These are phyloP conservation scores for Gossypium stocksii DNA, from an alignment of 345 rosid species.

Conservation along the genomic window DNA sequence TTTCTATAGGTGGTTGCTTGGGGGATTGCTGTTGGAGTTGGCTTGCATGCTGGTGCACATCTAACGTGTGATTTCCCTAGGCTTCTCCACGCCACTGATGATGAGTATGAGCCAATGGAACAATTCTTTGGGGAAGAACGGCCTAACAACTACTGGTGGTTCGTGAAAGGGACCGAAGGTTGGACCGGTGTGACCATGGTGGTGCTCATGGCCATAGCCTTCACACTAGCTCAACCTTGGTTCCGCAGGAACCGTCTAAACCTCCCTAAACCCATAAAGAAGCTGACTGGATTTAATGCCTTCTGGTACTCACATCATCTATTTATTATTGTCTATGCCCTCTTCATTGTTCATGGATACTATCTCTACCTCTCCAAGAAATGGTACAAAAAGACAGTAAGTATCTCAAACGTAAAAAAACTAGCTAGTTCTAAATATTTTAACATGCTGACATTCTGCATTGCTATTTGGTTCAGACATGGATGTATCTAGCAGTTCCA, in stretches of 20 bases:
- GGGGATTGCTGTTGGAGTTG: slow-evolving; percentile 62
- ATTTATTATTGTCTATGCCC: slow-evolving; percentile 61
- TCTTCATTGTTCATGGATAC: slow-evolving; percentile 64
- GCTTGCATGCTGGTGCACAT: slow-evolving; percentile 58
- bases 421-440: background rate
- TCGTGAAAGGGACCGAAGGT: slow-evolving; percentile 65
- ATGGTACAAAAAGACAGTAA: slow-evolving; percentile 74
- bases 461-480: slow-evolving; percentile 42
- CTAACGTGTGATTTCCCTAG: slow-evolving; percentile 78
- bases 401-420: slow-evolving; percentile 6
- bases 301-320: slow-evolving; percentile 89
- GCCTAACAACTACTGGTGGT: slow-evolving; percentile 72
- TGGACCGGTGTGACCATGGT: slow-evolving; percentile 76
- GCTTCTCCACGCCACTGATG: slow-evolving; percentile 57
- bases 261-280: slow-evolving; percentile 51
- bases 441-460: background rate
- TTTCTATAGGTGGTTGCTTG: slow-evolving; percentile 45
- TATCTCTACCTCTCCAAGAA: slow-evolving; percentile 55
- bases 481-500: slow-evolving; percentile 87
- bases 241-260: slow-evolving; percentile 59
- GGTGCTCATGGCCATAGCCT: slow-evolving; percentile 61
- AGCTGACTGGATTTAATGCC: slow-evolving; percentile 75
- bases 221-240: slow-evolving; percentile 66
- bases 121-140: slow-evolving; percentile 52
- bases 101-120: slow-evolving; percentile 55